A percentile compares a stretch with the other conserved stretches of the same genome.
Evolutionary conservation across 2,329 filamentous ascomycete genomes (phyloP).

Genomic region (Zymoseptoria crescenta): DNA sequence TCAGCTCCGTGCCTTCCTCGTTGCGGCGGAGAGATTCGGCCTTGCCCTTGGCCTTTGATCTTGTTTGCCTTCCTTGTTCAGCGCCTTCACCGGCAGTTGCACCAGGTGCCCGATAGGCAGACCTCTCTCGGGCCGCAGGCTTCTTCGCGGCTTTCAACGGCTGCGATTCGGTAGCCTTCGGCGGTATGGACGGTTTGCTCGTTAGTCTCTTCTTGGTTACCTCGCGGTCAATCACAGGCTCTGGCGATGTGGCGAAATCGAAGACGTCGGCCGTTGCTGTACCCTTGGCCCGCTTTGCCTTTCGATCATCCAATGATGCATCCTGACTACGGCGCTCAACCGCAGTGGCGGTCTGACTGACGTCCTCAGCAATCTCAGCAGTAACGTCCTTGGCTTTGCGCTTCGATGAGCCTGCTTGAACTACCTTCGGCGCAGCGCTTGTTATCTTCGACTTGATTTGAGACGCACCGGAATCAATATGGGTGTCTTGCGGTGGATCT

Average conservation of each 20-base stretch:
- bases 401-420: background rate
- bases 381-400: background rate
- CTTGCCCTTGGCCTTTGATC: background rate
- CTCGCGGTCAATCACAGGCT: background rate
- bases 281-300: background rate
- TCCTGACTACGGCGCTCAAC: background rate
- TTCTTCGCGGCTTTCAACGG: background rate
- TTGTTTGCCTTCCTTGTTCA: background rate
- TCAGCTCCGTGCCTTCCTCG: background rate
- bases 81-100: background rate
- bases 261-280: background rate
- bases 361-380: background rate
- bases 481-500: background rate
- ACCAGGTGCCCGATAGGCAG: background rate
- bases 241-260: background rate
- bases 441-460: background rate
- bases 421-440: background rate
- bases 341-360: background rate
- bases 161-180: background rate
- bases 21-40: background rate
- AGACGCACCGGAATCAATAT: background rate
- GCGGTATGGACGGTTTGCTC: background rate
- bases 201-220: background rate
- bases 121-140: background rate
- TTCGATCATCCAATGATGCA: background rate